Base-by-base conservation (phyloP, 306 rosid species). In the Bauhinia variegata region DNA sequence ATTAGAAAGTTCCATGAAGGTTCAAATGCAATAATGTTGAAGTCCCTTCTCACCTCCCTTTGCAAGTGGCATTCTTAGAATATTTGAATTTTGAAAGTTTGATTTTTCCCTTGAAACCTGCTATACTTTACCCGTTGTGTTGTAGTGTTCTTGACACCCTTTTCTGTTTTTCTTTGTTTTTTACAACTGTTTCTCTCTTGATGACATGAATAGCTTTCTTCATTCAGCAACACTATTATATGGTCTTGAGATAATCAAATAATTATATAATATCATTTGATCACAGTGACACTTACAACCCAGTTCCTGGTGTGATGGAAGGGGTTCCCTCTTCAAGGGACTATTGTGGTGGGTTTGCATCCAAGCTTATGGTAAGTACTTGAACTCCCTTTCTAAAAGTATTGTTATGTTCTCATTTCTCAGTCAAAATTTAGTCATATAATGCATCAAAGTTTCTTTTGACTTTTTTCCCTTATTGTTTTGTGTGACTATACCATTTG, bases 291-390 rank as follows among this genome's bases (percentile, higher is more conserved):
- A 72, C 86, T 73, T 92, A 92, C 74, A 92, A 92, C 83, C 98
- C 98, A 5, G 98, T 89, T 74, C 98, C 96, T 60, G 96, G 98
- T 30, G 71, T 92, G 79, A 92, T 86, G 96, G 87, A 87, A 65
- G 96, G 85, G 32, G 93, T 88, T 67, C 98, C 98, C 61, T 89
- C 98, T 32, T 85, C 98, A 4, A 86, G 85, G 64, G 83, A 89
- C 79, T 92, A 92, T 76, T 74, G 64, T n/a, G 96, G 97, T 72
- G 98, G 98, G 44, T 93, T 93, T 50, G 88, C 97, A 34, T 86
- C 97, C 37, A 93, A 89, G 77, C 98, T 89, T 75, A 89, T 93
- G 98, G 96, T 86, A 23, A 79, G 82, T 68, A 67, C 48, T 59
- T 54, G 51, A 77, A 61, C 33, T 38, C 50, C 16, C 18, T 56